phyloP scores from a whole-genome alignment of 73 alveolate species.

The Paramecium sonneborni region DNA sequence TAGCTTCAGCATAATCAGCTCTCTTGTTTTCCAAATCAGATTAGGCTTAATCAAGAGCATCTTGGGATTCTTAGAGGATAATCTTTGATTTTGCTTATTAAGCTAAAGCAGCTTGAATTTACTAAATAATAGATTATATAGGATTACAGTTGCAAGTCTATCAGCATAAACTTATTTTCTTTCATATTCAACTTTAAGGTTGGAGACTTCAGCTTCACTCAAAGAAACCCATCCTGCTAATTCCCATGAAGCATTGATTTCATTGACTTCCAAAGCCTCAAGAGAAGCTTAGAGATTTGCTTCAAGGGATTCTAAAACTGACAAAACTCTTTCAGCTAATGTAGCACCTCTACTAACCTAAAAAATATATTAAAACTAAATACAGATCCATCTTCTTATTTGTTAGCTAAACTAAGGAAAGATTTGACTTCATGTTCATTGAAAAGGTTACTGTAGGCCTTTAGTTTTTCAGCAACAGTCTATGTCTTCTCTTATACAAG shows the following conservation, averaged over 20 bases:
- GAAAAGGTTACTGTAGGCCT: background rate
- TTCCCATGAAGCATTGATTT: conserved; percentile 50
- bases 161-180: conserved; percentile 43
- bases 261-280: background rate
- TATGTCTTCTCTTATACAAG: background rate
- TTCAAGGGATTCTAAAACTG: conserved; percentile 14
- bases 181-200: background rate
- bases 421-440: background rate
- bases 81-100: conserved; percentile 29
- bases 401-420: background rate
- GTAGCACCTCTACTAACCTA: conserved; percentile 34
- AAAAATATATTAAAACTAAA: background rate
- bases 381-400: conserved; percentile 6
- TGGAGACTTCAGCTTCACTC: conserved; percentile 1
- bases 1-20: conserved; percentile 30
- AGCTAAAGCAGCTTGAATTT: conserved; percentile 35
- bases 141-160: conserved; percentile 24
- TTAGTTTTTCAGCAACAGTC: conserved; percentile 29
- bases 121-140: background rate
- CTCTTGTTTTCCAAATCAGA: conserved; percentile 42
- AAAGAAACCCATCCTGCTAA: conserved; percentile 56
- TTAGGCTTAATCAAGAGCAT: conserved; percentile 46
- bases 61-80: conserved; percentile 17
- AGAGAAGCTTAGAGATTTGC: conserved; percentile 6
- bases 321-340: conserved; percentile 42